phyloP scores from a whole-genome alignment of 2,329 filamentous ascomycete species.

The Chaetomiaceae sp. region DNA sequence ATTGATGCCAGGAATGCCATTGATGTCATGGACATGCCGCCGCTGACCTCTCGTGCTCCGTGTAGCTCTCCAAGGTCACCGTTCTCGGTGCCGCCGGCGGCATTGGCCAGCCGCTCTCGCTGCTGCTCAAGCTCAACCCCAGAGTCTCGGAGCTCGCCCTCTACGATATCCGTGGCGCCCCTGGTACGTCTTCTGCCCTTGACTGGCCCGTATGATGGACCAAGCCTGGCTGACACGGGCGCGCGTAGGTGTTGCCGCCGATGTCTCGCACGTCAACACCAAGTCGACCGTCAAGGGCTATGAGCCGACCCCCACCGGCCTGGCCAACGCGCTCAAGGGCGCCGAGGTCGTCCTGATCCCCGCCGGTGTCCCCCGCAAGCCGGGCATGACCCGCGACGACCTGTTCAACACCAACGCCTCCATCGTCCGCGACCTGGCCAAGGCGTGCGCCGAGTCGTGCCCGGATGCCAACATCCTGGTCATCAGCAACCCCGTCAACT shows the following conservation, averaged over 20 bases:
- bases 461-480: conserved; percentile 94
- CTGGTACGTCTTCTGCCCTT: conserved; percentile 58
- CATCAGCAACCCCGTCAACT: conserved; percentile 99
- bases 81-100: conserved; percentile 96
- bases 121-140: conserved; percentile 98
- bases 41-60: conserved; percentile 7
- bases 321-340: conserved; percentile 75
- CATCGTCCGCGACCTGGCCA: conserved; percentile 97
- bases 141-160: conserved; percentile 89
- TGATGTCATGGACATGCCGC: conserved; percentile 5
- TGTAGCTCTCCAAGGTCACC: conserved; percentile 90
- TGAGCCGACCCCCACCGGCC: conserved; percentile 69
- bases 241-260: conserved; percentile 82
- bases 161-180: conserved; percentile 93
- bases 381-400: conserved; percentile 99
- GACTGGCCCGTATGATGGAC: too few species aligned
- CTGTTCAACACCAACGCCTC: conserved; percentile 99
- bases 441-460: conserved; percentile 81
- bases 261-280: conserved; percentile 99
- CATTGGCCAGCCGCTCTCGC: conserved; percentile 96
- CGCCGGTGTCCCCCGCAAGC: conserved; percentile 97
- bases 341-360: conserved; percentile 95
- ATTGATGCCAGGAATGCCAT: conserved; percentile 13
- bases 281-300: conserved; percentile 92
- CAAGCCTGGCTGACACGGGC: conserved; percentile 7